phyloP scores from a whole-genome alignment of 805 yeast species.

The Wickerhamiella azyma region DNA sequence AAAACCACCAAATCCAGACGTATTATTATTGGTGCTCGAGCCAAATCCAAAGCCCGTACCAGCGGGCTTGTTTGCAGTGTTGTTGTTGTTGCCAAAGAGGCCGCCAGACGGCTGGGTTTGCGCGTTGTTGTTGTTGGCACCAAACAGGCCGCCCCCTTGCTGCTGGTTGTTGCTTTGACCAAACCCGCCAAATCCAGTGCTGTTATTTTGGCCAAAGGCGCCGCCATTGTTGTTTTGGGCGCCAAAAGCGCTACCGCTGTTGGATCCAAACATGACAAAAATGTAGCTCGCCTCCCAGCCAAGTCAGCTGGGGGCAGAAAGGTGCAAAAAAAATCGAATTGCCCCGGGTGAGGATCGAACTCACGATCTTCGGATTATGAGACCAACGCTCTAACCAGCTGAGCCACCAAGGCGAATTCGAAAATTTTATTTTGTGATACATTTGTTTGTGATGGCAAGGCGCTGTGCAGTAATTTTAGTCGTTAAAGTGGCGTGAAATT shows the following conservation, averaged over 20 bases:
- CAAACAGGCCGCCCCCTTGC: conserved; percentile 11
- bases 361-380: conserved; percentile 10
- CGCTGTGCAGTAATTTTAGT: too few species aligned
- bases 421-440: background rate
- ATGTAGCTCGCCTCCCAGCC: conserved; percentile 10
- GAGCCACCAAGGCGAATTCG: conserved; percentile 8
- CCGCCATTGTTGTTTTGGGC: conserved; percentile 2
- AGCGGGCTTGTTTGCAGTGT: conserved; percentile 15
- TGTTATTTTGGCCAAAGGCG: conserved; percentile 4
- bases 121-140: background rate
- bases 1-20: conserved; percentile 1
- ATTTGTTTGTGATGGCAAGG: too few species aligned
- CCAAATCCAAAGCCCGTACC: background rate
- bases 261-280: conserved; percentile 10
- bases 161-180: conserved; percentile 6
- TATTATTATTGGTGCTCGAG: background rate
- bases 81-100: conserved; percentile 10
- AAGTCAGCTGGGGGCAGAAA: background rate
- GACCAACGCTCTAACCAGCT: conserved; percentile 10
- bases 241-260: background rate
- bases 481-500: too few species aligned
- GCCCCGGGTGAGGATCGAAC: conserved; percentile 10
- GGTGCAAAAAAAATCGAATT: background rate
- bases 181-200: conserved; percentile 12
- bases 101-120: conserved; percentile 1